phyloP scores from a whole-genome alignment of 257 asterid genomes.

The Przewalskia tangutica region DNA sequence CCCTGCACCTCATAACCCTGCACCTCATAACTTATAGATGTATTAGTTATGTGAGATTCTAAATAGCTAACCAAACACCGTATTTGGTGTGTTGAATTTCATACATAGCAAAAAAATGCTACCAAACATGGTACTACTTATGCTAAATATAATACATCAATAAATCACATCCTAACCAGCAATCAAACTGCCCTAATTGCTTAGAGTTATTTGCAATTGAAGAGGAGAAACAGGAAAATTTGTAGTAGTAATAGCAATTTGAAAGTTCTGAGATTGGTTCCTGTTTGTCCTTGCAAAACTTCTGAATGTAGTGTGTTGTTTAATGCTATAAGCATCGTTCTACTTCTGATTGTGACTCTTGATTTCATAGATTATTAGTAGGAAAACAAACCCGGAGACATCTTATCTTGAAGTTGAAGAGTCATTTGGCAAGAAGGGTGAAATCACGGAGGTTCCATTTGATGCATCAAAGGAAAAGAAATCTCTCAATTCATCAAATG shows the following conservation, averaged over 20 bases:
- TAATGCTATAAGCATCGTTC: background rate
- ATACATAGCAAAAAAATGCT: too few species aligned
- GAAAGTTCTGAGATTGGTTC: background rate
- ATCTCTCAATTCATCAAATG: slow-evolving; percentile 29
- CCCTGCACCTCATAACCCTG: too few species aligned
- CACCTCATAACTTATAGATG: too few species aligned
- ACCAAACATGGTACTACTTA: too few species aligned
- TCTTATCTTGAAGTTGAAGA: slow-evolving; percentile 77
- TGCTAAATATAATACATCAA: too few species aligned
- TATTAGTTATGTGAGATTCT: too few species aligned
- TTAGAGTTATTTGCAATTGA: background rate
- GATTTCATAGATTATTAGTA: slow-evolving; percentile 62
- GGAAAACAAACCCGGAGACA: slow-evolving; percentile 65
- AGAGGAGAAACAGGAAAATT: background rate
- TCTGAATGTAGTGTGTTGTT: background rate
- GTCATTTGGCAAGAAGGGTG: slow-evolving; percentile 40
- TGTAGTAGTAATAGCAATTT: background rate
- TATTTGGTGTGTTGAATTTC: too few species aligned
- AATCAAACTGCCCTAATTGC: background rate
- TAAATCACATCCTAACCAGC: too few species aligned
- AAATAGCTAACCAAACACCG: too few species aligned
- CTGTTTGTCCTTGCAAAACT: background rate
- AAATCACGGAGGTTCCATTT: slow-evolving; percentile 53
- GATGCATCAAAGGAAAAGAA: slow-evolving; percentile 36
- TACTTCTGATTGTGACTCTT: slow-evolving; percentile 8